Base-by-base conservation (phyloP, 768 basidiomycete genomes). In the Mycena metata region DNA sequence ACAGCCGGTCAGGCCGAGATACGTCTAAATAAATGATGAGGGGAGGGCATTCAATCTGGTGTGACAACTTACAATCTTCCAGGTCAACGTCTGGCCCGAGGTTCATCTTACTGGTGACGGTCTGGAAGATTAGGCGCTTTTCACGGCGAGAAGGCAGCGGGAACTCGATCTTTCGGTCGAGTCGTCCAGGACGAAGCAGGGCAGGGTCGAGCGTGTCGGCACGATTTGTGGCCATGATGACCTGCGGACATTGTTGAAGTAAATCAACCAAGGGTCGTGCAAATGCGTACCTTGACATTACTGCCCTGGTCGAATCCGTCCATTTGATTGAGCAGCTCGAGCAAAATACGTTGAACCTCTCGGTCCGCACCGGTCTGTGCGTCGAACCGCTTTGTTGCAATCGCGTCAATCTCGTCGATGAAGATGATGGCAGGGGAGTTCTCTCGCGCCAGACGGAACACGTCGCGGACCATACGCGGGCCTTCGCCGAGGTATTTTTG, bases 401-500 rank as follows among this genome's bases (percentile, higher is more conserved):
- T 99, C 21, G 98, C 97, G 73, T 99, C 98, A 73, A 96, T 94
- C 76, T 96, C 97, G 79, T 99, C 98, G 76, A 99, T 99, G 84
- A 99, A 99, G 80, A 99, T 99, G 77, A 99, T 99, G 30, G 96
- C 91, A 2, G 98, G 98, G 0, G 96, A 86, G 78, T 99, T 99
- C 80, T 99, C 98, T 72, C 98, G 86, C 26, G 98, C 98, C 52
- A 99, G 89, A 64, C 98, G 90, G 86, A 99, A 99, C 60, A 99
- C 98, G 77, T 99, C 98, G 76, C 98, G 92, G 71, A 99, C 98
- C 98, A 99, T 99, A 71, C 98, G 94, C 46, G 98, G 98, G 39
- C 98, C 98, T 84, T 99, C 98, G 74, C 98, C 98, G 6, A 99
- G 89, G 76, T 99, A 99, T 79, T 99, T 99, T 83, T 99, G 98